phyloP scores from a whole-genome alignment of 2,329 filamentous ascomycete genomes.

The Paraconiothyrium brasiliense region DNA sequence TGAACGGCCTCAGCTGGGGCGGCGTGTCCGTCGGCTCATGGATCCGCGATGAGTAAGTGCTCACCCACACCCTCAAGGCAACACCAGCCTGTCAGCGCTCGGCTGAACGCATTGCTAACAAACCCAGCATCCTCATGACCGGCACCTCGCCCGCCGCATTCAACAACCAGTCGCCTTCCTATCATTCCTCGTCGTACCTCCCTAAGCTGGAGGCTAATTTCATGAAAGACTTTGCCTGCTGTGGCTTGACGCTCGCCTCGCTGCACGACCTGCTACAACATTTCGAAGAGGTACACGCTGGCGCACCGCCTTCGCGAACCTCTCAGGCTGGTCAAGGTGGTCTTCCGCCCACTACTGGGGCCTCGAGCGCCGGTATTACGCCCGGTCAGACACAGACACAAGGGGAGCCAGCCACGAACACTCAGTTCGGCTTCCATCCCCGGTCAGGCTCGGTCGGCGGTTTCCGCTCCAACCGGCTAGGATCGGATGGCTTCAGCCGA shows the following conservation, averaged over 20 bases:
- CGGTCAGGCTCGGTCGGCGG: slow-evolving; percentile 51
- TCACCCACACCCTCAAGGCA: slow-evolving; percentile 9
- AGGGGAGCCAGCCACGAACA: slow-evolving; percentile 46
- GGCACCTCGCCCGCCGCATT: slow-evolving; percentile 91
- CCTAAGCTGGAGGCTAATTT: slow-evolving; percentile 97
- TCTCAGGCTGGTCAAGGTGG: slow-evolving; percentile 60
- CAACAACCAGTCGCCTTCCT: slow-evolving; percentile 85
- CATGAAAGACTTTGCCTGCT: slow-evolving; percentile 97
- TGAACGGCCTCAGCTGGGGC: slow-evolving; percentile 94
- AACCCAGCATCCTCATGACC: slow-evolving; percentile 87
- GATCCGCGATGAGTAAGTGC: slow-evolving; percentile 94
- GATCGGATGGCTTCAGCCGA: slow-evolving; percentile 48
- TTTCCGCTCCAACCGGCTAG: slow-evolving; percentile 51
- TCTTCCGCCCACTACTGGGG: slow-evolving; percentile 41
- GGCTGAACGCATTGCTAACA: slow-evolving; percentile 32
- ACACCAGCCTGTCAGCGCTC: slow-evolving; percentile 16
- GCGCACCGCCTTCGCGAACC: slow-evolving; percentile 65
- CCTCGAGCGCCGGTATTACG: slow-evolving; percentile 48
- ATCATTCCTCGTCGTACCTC: slow-evolving; percentile 94
- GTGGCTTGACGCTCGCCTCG: slow-evolving; percentile 86
- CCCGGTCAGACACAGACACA: slow-evolving; percentile 54
- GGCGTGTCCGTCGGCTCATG: slow-evolving; percentile 96
- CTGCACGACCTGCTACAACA: slow-evolving; percentile 95
- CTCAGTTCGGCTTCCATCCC: slow-evolving; percentile 50
- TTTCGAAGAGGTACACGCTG: slow-evolving; percentile 93